Evolutionary conservation across 2,329 filamentous ascomycete genomes (phyloP).

Genomic region (Diaporthe sp.): DNA sequence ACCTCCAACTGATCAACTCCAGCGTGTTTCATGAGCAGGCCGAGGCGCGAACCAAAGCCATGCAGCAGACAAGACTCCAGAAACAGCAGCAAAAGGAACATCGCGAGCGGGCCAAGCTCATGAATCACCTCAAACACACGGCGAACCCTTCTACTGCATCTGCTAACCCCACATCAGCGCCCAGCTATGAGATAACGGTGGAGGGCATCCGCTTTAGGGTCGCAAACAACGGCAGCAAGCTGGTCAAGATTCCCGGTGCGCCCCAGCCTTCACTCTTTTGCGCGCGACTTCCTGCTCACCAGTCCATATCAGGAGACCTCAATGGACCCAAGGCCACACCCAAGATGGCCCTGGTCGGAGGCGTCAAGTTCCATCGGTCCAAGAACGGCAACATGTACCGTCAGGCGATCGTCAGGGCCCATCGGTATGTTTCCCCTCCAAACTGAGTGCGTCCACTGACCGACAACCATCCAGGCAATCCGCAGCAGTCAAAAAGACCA

Average conservation of each 20-base stretch:
- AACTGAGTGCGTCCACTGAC: slow-evolving; percentile 53
- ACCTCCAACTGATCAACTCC: slow-evolving; percentile 87
- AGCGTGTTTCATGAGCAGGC: slow-evolving; percentile 82
- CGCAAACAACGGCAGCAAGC: slow-evolving; percentile 83
- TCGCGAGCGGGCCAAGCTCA: slow-evolving; percentile 71
- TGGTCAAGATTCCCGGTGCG: slow-evolving; percentile 78
- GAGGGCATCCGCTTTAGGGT: slow-evolving; percentile 82
- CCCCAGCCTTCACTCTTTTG: not conserved
- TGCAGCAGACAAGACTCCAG: slow-evolving; percentile 76
- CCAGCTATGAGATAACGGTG: slow-evolving; percentile 74
- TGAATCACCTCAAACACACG: slow-evolving; percentile 58
- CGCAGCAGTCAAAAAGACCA: slow-evolving; percentile 74
- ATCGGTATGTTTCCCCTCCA: slow-evolving; percentile 72
- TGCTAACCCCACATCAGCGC: slow-evolving; percentile 51
- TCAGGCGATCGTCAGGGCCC: slow-evolving; percentile 79
- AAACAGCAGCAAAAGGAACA: slow-evolving; percentile 67
- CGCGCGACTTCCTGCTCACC: slow-evolving; percentile 46
- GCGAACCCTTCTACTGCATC: slow-evolving; percentile 43
- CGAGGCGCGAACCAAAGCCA: slow-evolving; percentile 76
- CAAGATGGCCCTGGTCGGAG: slow-evolving; percentile 78
- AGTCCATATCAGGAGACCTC: slow-evolving; percentile 63
- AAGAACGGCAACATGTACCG: slow-evolving; percentile 90
- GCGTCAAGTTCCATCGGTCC: slow-evolving; percentile 86
- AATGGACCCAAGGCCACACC: slow-evolving; percentile 78
- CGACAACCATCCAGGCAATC: slow-evolving; percentile 58